These are phyloP conservation scores for Pleodorina starrii DNA, from an alignment of 139 green algal species.

Conservation along the genomic window DNA sequence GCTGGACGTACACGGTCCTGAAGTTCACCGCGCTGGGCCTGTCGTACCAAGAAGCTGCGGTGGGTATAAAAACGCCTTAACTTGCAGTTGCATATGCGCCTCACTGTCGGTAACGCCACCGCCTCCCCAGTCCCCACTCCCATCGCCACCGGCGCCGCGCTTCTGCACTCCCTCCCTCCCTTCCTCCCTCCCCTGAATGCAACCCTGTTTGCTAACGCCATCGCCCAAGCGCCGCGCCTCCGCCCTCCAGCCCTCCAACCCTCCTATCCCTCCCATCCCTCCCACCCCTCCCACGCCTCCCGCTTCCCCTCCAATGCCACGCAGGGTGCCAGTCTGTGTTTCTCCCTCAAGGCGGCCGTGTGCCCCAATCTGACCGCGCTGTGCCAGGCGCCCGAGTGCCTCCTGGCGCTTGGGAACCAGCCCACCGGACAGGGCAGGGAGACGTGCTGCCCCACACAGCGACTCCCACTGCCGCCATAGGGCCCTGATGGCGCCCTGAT, in stretches of 20 bases:
- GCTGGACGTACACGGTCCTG: constrained; percentile 17
- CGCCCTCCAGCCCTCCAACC: not conserved
- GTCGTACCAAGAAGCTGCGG: not conserved
- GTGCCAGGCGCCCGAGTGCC: not conserved
- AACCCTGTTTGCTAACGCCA: too few relatives aligned
- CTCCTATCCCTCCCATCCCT: not conserved
- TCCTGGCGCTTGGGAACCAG: not conserved
- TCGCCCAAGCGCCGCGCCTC: too few relatives aligned
- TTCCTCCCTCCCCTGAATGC: too few relatives aligned
- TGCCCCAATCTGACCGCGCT: not conserved
- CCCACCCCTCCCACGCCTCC: not conserved
- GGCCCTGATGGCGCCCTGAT: too few relatives aligned
- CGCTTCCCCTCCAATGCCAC: too few relatives aligned
- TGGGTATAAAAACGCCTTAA: too few relatives aligned
- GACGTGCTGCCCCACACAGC: constrained; percentile 25
- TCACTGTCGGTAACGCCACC: too few relatives aligned
- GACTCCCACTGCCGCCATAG: not conserved
- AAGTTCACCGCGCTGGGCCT: constrained; percentile 7
- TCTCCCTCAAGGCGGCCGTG: not conserved
- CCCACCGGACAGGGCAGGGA: not conserved
- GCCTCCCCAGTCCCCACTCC: too few relatives aligned
- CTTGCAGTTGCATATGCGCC: too few relatives aligned
- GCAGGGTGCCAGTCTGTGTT: constrained; percentile 8
- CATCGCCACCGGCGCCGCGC: too few relatives aligned
- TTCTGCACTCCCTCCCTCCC: too few relatives aligned